Percentiles rank a stretch among this genome's conserved stretches.
Evolutionary conservation across 2,329 filamentous ascomycete genomes (phyloP).

Genomic region (Tolypocladium pustulatum): DNA sequence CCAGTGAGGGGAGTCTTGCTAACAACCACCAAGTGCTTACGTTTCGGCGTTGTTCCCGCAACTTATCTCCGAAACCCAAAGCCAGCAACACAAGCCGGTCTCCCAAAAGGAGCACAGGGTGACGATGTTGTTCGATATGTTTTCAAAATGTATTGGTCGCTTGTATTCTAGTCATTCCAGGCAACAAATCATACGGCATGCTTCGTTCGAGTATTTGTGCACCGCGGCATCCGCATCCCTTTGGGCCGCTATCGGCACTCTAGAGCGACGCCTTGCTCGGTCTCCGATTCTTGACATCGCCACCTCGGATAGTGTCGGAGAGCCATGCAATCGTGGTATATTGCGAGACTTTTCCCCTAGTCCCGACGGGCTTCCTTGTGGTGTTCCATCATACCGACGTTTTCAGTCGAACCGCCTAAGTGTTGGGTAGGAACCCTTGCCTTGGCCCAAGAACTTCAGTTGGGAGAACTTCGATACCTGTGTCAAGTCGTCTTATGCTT

Average conservation of each 20-base stretch:
- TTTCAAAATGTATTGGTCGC: not conserved
- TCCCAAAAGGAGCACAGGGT: not conserved
- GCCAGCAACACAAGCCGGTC: not conserved
- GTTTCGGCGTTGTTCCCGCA: not conserved
- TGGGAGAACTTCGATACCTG: slow-evolving; percentile 7
- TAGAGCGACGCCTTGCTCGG: not conserved
- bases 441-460: slow-evolving; percentile 3
- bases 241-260: not conserved
- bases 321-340: no score
- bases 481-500: not conserved
- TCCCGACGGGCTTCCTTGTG: not conserved
- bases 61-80: not conserved
- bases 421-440: slow-evolving; percentile 1
- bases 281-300: not conserved
- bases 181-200: not conserved
- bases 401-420: not conserved
- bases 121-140: not conserved
- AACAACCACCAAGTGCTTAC: not conserved
- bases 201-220: not conserved
- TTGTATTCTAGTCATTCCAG: not conserved
- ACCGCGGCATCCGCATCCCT: not conserved
- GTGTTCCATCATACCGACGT: not conserved
- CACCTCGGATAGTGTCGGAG: not conserved
- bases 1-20: no score
- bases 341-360: not conserved